Conservation (phyloP, 2,329 filamentous ascomycete species). For the Aspergillus alliaceus region DNA sequence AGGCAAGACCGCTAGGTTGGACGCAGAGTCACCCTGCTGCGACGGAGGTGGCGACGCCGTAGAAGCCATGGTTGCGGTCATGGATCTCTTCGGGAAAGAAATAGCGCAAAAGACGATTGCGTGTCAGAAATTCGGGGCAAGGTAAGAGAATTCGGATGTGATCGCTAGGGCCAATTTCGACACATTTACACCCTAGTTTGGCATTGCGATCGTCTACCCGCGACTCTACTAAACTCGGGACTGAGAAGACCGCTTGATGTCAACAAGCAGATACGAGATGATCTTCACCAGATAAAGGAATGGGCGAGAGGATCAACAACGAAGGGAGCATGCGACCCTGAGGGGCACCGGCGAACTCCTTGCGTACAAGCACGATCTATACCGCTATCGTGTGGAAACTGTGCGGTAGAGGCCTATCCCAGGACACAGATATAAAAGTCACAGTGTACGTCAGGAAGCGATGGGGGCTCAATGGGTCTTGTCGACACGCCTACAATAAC, state of each 20-base stretch:
- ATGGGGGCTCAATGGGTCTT: slow-evolving; percentile 8
- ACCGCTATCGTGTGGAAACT: slow-evolving; percentile 4
- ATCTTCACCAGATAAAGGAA: slow-evolving; percentile 11
- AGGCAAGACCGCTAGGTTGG: slow-evolving; percentile 37
- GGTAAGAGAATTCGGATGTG: slow-evolving; percentile 21
- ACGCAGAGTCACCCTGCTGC: slow-evolving; percentile 28
- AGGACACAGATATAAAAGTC: slow-evolving; percentile 2
- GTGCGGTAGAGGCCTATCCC: slow-evolving; percentile 4
- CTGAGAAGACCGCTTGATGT: slow-evolving; percentile 1
- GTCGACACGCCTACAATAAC: slow-evolving; percentile 4
- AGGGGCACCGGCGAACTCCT: slow-evolving; percentile 20
- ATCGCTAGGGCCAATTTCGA: slow-evolving; percentile 23
- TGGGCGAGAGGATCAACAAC: slow-evolving; percentile 1
- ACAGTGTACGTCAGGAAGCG: slow-evolving; percentile 12
- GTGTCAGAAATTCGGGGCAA: slow-evolving; percentile 12
- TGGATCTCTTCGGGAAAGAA: slow-evolving; percentile 16
- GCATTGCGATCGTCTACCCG: slow-evolving; percentile 36
- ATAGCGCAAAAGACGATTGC: slow-evolving; percentile 13
- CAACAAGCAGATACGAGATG: slow-evolving; percentile 3
- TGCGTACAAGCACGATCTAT: slow-evolving; percentile 20
- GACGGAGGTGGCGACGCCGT: slow-evolving; percentile 31
- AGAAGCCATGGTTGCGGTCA: slow-evolving; percentile 39
- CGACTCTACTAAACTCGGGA: slow-evolving; percentile 8
- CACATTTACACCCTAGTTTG: slow-evolving; percentile 30
- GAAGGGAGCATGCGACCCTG: slow-evolving; percentile 15